Evolutionary conservation across 306 rosid species (phyloP), one percentile per base, ranked within the genome.

Genomic region (Albizia julibrissin): DNA sequence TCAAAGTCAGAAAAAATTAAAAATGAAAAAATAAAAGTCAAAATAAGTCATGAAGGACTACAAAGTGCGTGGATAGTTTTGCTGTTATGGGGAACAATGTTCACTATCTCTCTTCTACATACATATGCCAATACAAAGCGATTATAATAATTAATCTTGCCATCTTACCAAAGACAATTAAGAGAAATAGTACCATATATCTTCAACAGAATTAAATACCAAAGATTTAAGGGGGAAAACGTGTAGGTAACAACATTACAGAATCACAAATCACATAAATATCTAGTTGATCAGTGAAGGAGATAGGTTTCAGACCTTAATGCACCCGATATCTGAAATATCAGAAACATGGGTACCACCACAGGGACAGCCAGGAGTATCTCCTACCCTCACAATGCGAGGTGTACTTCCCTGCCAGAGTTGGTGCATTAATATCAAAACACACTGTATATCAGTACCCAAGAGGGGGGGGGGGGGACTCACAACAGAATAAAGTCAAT

Each of bases 341-440:
- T 91, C 89, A 70, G 85, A 62, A 78, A 93, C 93, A 75, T 88
- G 94, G 44, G 96, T 91, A 66, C 97, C 97, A 16, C 97, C 97
- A 72, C 97, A 93, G 0, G 96, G 96, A 79, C 97, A 89, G 69
- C 93, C 97, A 13, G 86, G 89, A 80, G 69, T 79, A 81, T 74
- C 84, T 56, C 89, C 92, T 61, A 93, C 61, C 85, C 77, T 87
- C 75, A 93, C 86, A 79, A 91, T 77, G 37, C 97, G 90, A 75
- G 96, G 96, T 42, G 90, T 86, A 94, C 89, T 91, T 19, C 46
- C 91, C 96, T 91, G 88, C 50, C 68, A 79, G 77, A 80, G 79
- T 83, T 64, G 59, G 79, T 19, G 75, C 40, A 54, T 83, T 84
- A 58, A 79, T 72, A 81, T 71, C 79, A 72, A 52, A 67, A 66